Evolutionary conservation across 2,329 filamentous ascomycete genomes (phyloP).

Genomic region (Sarocladium kiliense): DNA sequence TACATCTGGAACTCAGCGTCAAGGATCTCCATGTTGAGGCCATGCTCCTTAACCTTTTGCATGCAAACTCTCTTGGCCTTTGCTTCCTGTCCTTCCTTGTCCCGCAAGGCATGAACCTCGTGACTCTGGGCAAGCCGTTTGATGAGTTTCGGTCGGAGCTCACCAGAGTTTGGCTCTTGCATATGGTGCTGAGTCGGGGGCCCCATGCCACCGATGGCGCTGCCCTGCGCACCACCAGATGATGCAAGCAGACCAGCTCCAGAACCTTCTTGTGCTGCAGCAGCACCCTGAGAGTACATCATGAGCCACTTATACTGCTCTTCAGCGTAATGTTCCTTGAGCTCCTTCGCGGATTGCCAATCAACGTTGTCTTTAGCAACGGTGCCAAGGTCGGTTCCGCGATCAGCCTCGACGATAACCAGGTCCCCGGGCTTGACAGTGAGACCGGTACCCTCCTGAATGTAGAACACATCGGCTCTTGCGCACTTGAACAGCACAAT

Average conservation of each 20-base stretch:
- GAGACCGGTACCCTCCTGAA: constrained; percentile 90
- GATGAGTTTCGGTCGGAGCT: constrained; percentile 93
- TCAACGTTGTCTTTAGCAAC: constrained; percentile 85
- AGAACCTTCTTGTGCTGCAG: constrained; percentile 54
- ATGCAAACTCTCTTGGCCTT: constrained; percentile 96
- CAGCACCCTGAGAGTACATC: constrained; percentile 88
- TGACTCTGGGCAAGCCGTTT: constrained; percentile 89
- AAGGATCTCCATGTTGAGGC: constrained; percentile 95
- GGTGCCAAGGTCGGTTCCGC: constrained; percentile 90
- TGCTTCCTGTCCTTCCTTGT: constrained; percentile 96
- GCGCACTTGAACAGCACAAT: constrained; percentile 97
- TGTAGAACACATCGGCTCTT: constrained; percentile 92
- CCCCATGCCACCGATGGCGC: constrained; percentile 73
- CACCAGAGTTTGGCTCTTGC: constrained; percentile 64
- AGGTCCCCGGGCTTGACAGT: constrained; percentile 87
- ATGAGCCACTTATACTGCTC: constrained; percentile 98
- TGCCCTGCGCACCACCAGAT: constrained; percentile 59
- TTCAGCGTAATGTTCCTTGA: constrained; percentile 87
- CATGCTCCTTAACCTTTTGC: constrained; percentile 92
- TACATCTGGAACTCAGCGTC: constrained; percentile 99
- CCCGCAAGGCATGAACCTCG: constrained; percentile 81
- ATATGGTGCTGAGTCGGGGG: constrained; percentile 67
- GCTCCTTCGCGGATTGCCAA: constrained; percentile 79
- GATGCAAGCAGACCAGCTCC: constrained; percentile 58
- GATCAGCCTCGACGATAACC: constrained; percentile 96